Base-by-base conservation (phyloP, 176 grass and related monocot species). In the Themeda triandra region DNA sequence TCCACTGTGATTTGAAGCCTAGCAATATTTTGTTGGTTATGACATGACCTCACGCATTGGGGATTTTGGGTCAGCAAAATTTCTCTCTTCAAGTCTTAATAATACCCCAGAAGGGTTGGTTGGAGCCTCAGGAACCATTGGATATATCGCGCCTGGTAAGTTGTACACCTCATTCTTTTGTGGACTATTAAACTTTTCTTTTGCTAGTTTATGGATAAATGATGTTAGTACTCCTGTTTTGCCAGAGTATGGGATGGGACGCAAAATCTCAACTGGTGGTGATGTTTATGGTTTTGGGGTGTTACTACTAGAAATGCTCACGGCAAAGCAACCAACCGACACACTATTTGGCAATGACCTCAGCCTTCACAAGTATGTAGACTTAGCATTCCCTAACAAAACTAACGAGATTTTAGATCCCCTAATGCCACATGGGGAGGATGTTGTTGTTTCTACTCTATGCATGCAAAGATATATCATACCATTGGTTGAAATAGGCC, bases 81-180 rank as follows among this genome's bases (percentile, higher is more conserved):
- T 82, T 63, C 72, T 82, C 27, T 70, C 78, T 15, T 77, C 86
- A 70, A 6, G 51, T 48, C 53, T 14, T 18, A 58, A 58, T 58
- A 31, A 37, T 9, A 48, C 0, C 29, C 39, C 51, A 48, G 72
- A 87, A 63, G 72, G 72, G 0, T 70, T 82, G 10, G 37, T 48
- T 63, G 51, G 29, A 6, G 2, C 27, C 0, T 15, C 63, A 40
- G 79, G 79, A 87, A 87, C 86, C 3, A 82, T 87, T 21, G 86
- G 86, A 82, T 87, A 87, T 36, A 87, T 87, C 0, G 37, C 86
- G 18, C 86, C 86, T 71, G 79, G 79, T 87, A 8, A 71, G 79
- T 71, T 33, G 21, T 24, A 58, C 0, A 29, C 13, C 2, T n/a
- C 54, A n/a, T 32, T 15, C 7, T n/a, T 66, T 6, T 40, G 19